Base-by-base conservation (phyloP, 1,139 yeast species). In the Yamadazyma songkhlaensis region DNA sequence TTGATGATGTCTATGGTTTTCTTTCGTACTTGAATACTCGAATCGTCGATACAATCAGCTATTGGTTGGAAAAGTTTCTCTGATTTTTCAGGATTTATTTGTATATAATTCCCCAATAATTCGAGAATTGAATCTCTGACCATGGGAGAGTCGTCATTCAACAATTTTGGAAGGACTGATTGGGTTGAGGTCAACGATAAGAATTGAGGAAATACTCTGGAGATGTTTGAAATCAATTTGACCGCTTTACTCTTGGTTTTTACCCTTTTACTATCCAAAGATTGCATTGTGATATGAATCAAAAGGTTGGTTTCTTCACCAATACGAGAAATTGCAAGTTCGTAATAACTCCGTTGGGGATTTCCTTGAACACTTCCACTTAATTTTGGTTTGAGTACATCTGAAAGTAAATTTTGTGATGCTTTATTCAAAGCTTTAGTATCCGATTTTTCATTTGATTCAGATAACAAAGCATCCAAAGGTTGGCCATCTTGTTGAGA, bases 41-140 rank as follows among this genome's bases (percentile, higher is more conserved):
- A 74, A 50, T 86, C 94, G 51, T 53, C 48, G 29, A 78, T 53
- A 46, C 81, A 59, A 8, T 66, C 72, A 34, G 80, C 66, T 8
- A 84, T 60, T 9, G 76, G 66, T 20, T 55, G 60, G 53, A 76
- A 76, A 46, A 78, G 80, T 24, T 71, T 72, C 9, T 62, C 60
- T 21, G 74, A 64, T 17, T 71, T 58, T 2, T 63, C 69, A 0
- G 80, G 77, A 39, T 69, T 67, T 2, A 63, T 48, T 3, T 56
- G 48, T 34, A 83, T 53, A 43, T 76, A 79, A 36, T 72, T 72
- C 10, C 76, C 72, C 22, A 86, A 60, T 36, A 88, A 66, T 32
- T 86, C 95, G 21, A 87, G 62, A 2, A 81, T 81, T 0, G 95
- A 86, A 51, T 84, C 90, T 43, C 89, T 70, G 0, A 87, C 92